Evolutionary conservation across 2,329 filamentous ascomycete genomes (phyloP).

Genomic region (Emydomyces testavorans): DNA sequence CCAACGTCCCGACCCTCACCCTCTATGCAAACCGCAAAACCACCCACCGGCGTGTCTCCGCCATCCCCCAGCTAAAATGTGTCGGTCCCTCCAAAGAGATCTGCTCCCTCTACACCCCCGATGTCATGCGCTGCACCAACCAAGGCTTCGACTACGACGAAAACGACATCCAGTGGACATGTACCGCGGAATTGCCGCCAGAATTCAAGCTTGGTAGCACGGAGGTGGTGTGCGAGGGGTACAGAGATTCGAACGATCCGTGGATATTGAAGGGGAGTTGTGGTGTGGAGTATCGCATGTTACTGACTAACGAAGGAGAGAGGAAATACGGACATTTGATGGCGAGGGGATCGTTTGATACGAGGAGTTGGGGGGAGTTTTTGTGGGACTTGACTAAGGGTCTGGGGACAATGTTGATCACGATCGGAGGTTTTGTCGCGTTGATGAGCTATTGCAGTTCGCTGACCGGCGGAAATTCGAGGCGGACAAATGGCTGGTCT

Average conservation of each 20-base stretch:
- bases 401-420: conserved; percentile 26
- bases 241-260: conserved; percentile 60
- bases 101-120: conserved; percentile 60
- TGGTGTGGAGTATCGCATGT: conserved; percentile 75
- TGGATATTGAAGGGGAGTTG: conserved; percentile 88
- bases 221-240: conserved; percentile 88
- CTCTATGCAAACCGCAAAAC: conserved; percentile 59
- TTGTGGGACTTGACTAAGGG: conserved; percentile 10
- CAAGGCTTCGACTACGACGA: conserved; percentile 64
- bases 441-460: conserved; percentile 16
- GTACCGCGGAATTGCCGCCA: conserved; percentile 51
- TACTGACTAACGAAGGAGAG: conserved; percentile 67
- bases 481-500: conserved; percentile 34
- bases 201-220: conserved; percentile 69
- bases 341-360: conserved; percentile 27
- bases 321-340: conserved; percentile 51
- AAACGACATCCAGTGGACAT: conserved; percentile 86
- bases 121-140: conserved; percentile 83
- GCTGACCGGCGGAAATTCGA: conserved; percentile 40
- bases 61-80: conserved; percentile 72
- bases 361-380: conserved; percentile 11
- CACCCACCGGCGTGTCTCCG: conserved; percentile 59
- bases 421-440: conserved; percentile 21
- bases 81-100: conserved; percentile 51
- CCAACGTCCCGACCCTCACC: conserved; percentile 62